Percentiles rank a stretch among this genome's conserved stretches.
Evolutionary conservation across 2,329 filamentous ascomycete genomes (phyloP).

Genomic region (Verticillium nubilum): DNA sequence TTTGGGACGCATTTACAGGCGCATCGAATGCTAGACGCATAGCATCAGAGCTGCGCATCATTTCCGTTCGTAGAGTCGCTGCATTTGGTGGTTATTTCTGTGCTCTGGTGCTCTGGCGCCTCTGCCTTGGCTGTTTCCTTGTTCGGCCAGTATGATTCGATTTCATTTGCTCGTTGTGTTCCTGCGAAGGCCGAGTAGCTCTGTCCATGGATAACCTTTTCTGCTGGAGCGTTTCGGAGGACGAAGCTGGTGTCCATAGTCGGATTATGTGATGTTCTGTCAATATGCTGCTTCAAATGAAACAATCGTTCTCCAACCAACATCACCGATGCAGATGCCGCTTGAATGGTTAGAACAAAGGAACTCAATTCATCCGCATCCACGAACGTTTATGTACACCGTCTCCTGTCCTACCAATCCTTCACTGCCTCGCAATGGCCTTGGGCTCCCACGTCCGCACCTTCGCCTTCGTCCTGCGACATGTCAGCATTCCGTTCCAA

Average conservation of each 20-base stretch:
- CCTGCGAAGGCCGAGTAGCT: too few species aligned
- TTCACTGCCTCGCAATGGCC: conserved; percentile 15
- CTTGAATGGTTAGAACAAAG: not conserved
- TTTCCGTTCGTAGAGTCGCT: not conserved
- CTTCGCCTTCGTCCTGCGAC: conserved; percentile 46
- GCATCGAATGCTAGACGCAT: not conserved
- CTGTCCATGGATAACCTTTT: not conserved
- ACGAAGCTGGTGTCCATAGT: not conserved
- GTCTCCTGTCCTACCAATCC: not conserved
- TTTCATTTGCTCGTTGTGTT: not conserved
- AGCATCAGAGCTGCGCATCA: not conserved
- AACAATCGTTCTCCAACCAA: not conserved
- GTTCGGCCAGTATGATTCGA: not conserved
- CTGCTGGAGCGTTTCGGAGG: not conserved
- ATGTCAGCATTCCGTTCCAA: not conserved
- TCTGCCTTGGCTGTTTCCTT: not conserved
- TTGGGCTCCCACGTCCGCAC: conserved; percentile 45
- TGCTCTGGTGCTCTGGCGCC: not conserved
- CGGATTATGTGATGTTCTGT: not conserved
- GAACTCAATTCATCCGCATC: not conserved
- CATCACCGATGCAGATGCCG: not conserved
- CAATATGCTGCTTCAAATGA: not conserved
- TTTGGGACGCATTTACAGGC: not conserved
- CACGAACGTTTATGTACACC: conserved; percentile 2
- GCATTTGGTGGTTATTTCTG: not conserved